Percentiles rank a stretch among this genome's conserved stretches.
phyloP scores from a whole-genome alignment of 345 rosid species.

The Aquilaria malaccensis region DNA sequence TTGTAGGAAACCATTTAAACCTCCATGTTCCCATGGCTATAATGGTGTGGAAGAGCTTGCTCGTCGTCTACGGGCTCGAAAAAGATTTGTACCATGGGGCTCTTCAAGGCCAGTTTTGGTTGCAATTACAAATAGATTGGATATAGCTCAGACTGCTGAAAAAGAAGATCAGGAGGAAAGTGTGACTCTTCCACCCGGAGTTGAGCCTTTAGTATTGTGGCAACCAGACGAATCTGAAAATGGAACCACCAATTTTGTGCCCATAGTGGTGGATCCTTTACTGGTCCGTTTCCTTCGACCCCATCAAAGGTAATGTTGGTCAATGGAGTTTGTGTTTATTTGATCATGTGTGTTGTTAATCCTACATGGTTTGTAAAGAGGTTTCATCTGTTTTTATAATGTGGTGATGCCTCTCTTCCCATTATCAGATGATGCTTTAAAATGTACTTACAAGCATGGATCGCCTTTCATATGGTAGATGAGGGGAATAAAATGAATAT shows the following conservation, averaged over 20 bases:
- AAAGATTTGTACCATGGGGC: conserved; percentile 95
- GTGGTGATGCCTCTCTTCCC: no score
- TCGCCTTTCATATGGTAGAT: conserved; percentile 11
- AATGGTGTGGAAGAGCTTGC: conserved; percentile 47
- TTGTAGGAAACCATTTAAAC: conserved; percentile 94
- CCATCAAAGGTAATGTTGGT: conserved; percentile 78
- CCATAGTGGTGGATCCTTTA: conserved; percentile 74
- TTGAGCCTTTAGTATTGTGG: conserved; percentile 86
- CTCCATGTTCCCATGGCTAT: conserved; percentile 65
- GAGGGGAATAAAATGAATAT: not conserved
- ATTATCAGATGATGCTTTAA: no score
- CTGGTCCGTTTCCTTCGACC: conserved; percentile 92
- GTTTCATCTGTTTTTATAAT: no score
- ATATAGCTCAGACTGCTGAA: conserved; percentile 17
- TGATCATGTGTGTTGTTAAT: no score
- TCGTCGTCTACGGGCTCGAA: conserved; percentile 86
- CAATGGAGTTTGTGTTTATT: not conserved
- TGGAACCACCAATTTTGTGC: conserved; percentile 24
- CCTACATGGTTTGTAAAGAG: no score
- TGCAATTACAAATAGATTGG: conserved; percentile 31
- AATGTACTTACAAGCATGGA: no score
- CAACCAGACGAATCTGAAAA: conserved; percentile 54
- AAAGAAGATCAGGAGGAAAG: conserved; percentile 46
- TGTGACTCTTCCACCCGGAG: conserved; percentile 64
- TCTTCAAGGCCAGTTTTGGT: conserved; percentile 57